Evolutionary conservation across 1,284 basidiomycete species (phyloP), one percentile per base, ranked within the genome.

Genomic region (Ustilago trichophora): DNA sequence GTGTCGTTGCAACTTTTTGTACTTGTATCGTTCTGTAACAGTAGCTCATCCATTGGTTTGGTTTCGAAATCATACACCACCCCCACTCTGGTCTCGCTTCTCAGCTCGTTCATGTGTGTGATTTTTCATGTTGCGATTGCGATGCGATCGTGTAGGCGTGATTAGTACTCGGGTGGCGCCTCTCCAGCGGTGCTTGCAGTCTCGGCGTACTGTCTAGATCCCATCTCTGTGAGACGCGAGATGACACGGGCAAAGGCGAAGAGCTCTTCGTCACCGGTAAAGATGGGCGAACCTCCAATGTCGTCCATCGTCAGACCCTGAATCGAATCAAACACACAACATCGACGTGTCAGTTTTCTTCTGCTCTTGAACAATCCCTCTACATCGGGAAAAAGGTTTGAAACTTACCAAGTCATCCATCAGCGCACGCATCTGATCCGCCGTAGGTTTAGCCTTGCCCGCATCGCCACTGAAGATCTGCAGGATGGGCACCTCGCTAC

Each of bases 231-330:
- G 24, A 81, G 47, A 9, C 79, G 68, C 5, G 73, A 76, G 15
- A 81, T 69, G 21, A 81, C 75, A 13, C 79, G 69, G 12, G 79
- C 78, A 48, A 80, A 81, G 13, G 79, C 79, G 50, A 81, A 81
- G 18, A 80, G 53, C 49, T 81, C 79, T 35, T 81, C 79, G 32
- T 81, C 76, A 13, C 79, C 79, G 1, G 71, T 79, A 33, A 80
- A 78, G 66, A 81, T 80, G 22, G 79, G 76, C 5, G 65, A 62
- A n/a, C 77, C 76, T n/a, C n/a, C n/a, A n/a, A n/a, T n/a, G n/a
- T n/a, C n/a, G n/a, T n/a, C n/a, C n/a, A n/a, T n/a, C n/a, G n/a
- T n/a, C n/a, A n/a, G n/a, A n/a, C n/a, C n/a, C n/a, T n/a, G n/a
- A n/a, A n/a, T n/a, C n/a, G n/a, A n/a, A n/a, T n/a, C n/a, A n/a